Conservation (phyloP, 371 early-diverging fungal species). For the Rhizomucor pusillus region DNA sequence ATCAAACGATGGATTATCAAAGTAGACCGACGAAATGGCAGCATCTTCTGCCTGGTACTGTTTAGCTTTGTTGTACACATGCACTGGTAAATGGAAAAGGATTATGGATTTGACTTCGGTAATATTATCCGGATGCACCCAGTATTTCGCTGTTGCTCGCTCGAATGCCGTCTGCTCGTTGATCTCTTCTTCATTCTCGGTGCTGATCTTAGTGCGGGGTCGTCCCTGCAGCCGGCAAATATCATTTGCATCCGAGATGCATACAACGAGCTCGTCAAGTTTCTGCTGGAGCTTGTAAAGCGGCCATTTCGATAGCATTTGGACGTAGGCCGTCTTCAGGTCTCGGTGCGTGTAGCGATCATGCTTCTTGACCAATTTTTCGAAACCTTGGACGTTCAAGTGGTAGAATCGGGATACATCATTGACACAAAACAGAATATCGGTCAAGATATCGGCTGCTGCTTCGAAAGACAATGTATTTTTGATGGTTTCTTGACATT, state of each 20-base stretch:
- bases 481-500: constrained; percentile 52
- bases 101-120: constrained; percentile 91
- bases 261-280: constrained; percentile 85
- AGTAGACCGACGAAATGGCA: constrained; percentile 94
- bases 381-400: constrained; percentile 92
- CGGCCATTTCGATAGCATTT: constrained; percentile 72
- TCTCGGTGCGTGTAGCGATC: constrained; percentile 85
- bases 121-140: constrained; percentile 97
- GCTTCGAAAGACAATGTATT: constrained; percentile 32
- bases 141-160: constrained; percentile 53
- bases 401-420: constrained; percentile 90
- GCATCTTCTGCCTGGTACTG: constrained; percentile 34
- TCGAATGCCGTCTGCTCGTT: constrained; percentile 40
- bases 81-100: constrained; percentile 90
- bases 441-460: constrained; percentile 70
- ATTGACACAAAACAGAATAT: constrained; percentile 78
- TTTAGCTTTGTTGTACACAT: constrained; percentile 70
- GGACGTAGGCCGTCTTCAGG: constrained; percentile 70
- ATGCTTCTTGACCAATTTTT: constrained; percentile 96
- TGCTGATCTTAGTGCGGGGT: constrained; percentile 16
- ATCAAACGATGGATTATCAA: constrained; percentile 87
- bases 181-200: neutral
- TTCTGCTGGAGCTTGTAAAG: constrained; percentile 61
- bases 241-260: constrained; percentile 58
- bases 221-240: constrained; percentile 26